Base-by-base conservation (phyloP, 306 rosid species). In the Begonia masoniana region DNA sequence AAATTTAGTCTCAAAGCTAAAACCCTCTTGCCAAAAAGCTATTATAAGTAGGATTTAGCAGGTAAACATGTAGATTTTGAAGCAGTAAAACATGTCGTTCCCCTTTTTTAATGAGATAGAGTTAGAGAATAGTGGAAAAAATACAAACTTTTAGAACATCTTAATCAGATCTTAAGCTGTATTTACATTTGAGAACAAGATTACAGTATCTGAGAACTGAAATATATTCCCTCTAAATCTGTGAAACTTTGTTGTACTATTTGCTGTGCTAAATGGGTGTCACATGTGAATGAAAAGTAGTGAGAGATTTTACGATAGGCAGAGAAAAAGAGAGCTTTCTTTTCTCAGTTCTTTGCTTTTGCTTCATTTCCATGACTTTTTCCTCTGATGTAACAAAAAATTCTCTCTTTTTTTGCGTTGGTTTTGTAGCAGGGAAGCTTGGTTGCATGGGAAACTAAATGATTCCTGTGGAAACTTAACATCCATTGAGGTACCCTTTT, bases 401-500 rank as follows among this genome's bases (percentile, higher is more conserved):
- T 62, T 19, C 72, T 66, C 74, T 71, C 71, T 43, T 53, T 52
- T 46, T 9, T 56, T 57, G 47, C 72, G 70, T 64, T 71, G 75
- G 63, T 60, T 9, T 68, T 78, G 58, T 69, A 57, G 70, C 72
- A 82, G 92, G 71, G 92, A 82, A 76, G 83, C 77, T 64, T 78
- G 92, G 86, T 74, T 82, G 76, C 73, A 82, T 63, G 77, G 92
- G 17, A 78, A 71, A 58, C 74, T 80, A 66, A 74, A 76, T 73
- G 67, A 73, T 56, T 82, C 80, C 66, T 68, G 66, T 58, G 70
- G 77, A 63, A 75, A 76, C 63, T 52, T 76, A 59, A 50, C 68
- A 50, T 78, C 81, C 16, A 61, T 78, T 57, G 86, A 82, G 92
- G 92, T 82, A 78, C 62, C 39, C 39, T 31, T 31, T 31, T 6